phyloP scores from a whole-genome alignment of 805 yeast species.

The Pichia pseudocactophila region DNA sequence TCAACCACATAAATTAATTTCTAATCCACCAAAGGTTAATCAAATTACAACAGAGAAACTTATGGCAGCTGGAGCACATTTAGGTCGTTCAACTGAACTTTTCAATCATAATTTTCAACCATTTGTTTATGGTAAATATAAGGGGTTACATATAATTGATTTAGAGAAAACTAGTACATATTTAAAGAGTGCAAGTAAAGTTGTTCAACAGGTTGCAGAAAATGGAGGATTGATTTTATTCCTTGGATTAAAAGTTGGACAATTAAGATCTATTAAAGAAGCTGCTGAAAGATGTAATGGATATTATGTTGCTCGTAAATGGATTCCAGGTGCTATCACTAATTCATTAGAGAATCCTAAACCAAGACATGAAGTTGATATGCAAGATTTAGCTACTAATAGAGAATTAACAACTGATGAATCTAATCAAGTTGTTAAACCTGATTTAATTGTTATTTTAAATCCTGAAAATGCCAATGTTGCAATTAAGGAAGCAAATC shows the following conservation, averaged over 20 bases:
- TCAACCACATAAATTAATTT: conserved; percentile 57
- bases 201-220: conserved; percentile 73
- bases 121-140: conserved; percentile 77
- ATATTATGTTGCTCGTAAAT: conserved; percentile 70
- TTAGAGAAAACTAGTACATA: conserved; percentile 71
- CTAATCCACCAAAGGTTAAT: conserved; percentile 45
- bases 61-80: conserved; percentile 87
- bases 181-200: conserved; percentile 74
- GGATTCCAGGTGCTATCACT: conserved; percentile 94
- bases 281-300: conserved; percentile 77
- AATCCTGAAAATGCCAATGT: conserved; percentile 83
- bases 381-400: conserved; percentile 58
- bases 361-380: conserved; percentile 69
- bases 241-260: conserved; percentile 79
- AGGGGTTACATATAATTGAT: conserved; percentile 88
- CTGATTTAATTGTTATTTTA: conserved; percentile 78
- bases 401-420: conserved; percentile 46
- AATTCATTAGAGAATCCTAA: conserved; percentile 55
- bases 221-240: conserved; percentile 76
- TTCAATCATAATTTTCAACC: conserved; percentile 81
- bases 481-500: conserved; percentile 72
- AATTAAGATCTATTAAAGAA: conserved; percentile 59
- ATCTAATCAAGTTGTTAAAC: conserved; percentile 54
- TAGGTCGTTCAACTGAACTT: conserved; percentile 80
- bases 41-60: conserved; percentile 61